These are phyloP conservation scores for Nephelium lappaceum DNA, from an alignment of 345 rosid genomes.

Conservation along the genomic window DNA sequence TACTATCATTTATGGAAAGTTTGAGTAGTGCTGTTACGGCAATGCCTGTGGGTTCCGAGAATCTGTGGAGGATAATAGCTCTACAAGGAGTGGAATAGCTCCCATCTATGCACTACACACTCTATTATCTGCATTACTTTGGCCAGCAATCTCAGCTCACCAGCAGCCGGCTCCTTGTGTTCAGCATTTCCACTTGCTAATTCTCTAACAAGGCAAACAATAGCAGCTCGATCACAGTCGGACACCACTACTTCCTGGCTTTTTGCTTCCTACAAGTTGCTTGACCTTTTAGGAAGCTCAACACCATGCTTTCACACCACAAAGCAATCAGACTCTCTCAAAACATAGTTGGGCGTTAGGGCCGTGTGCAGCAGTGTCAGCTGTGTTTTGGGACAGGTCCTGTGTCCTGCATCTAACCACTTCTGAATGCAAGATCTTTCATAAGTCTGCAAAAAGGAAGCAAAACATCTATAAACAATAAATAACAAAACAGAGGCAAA, in stretches of 20 bases:
- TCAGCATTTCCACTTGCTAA: slow-evolving; percentile 65
- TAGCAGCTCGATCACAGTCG: slow-evolving; percentile 81
- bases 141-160: slow-evolving; percentile 92
- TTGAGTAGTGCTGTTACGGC: slow-evolving; percentile 97
- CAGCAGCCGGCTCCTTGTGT: slow-evolving; percentile 95
- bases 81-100: slow-evolving; percentile 91
- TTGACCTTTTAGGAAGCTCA: slow-evolving; percentile 80
- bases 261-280: slow-evolving; percentile 60
- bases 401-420: slow-evolving; percentile 98
- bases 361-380: slow-evolving; percentile 86
- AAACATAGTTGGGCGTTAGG: slow-evolving; percentile 85
- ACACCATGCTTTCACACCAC: slow-evolving; percentile 97
- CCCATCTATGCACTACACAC: slow-evolving; percentile 93
- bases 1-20: slow-evolving; percentile 89
- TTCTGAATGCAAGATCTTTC: slow-evolving; percentile 95
- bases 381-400: slow-evolving; percentile 97
- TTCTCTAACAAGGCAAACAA: slow-evolving; percentile 62
- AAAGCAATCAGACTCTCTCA: slow-evolving; percentile 90
- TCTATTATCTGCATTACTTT: slow-evolving; percentile 95
- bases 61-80: slow-evolving; percentile 77
- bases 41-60: slow-evolving; percentile 89
- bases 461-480: slow-evolving; percentile 21
- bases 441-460: slow-evolving; percentile 70
- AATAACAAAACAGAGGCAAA: slow-evolving; percentile 13
- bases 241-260: slow-evolving; percentile 57